Base-by-base conservation (phyloP, 2,329 filamentous ascomycete genomes). In the Ambrosiella xylebori region DNA sequence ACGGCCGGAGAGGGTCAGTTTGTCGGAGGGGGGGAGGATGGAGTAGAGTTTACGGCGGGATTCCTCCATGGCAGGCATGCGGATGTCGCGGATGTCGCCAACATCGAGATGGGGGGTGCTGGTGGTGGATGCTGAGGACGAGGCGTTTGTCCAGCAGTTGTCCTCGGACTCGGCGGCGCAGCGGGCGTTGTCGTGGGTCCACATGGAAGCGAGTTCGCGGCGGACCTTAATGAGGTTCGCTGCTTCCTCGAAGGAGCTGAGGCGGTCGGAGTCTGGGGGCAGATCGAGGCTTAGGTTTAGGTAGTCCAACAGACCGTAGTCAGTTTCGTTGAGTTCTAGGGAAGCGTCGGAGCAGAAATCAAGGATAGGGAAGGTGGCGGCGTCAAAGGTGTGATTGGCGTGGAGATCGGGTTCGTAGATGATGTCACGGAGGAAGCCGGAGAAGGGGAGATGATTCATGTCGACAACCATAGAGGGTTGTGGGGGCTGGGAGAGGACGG, bases 321-420 rank as follows among this genome's bases (percentile, higher is more conserved):
- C 76, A 37, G 74, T 66, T 13, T 78, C 76, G 9, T 73, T 76
- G 19, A 79, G 68, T 52, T 78, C 75, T 37, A 78, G 66, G 58
- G 71, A 75, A 52, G 66, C 67, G 59, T 78, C 70, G 56, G 74
- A 71, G 61, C 74, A 76, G 61, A 77, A 77, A 62, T 78, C 71
- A 7, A 78, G 65, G 3, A 77, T 70, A 15, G 69, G 69, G 12
- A 74, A 66, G 0, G 71, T 72, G 57, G 73, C 73, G 3, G 66
- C 63, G 58, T 72, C 71, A n/a, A 65, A 65, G 2, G 68, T 59
- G 56, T 67, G 70, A n/a, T 44, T 45, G 39, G 36, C 66, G 62
- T 71, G 67, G 27, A 71, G 62, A 1, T 70, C 67, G 41, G 73
- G 71, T n/a, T 76, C 71, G 58, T 74, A 77, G 13, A 79, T 67